A percentile compares a stretch with the other conserved stretches of the same genome.
phyloP scores from a whole-genome alignment of 1,284 basidiomycete genomes.

The Stereum hirsutum region DNA sequence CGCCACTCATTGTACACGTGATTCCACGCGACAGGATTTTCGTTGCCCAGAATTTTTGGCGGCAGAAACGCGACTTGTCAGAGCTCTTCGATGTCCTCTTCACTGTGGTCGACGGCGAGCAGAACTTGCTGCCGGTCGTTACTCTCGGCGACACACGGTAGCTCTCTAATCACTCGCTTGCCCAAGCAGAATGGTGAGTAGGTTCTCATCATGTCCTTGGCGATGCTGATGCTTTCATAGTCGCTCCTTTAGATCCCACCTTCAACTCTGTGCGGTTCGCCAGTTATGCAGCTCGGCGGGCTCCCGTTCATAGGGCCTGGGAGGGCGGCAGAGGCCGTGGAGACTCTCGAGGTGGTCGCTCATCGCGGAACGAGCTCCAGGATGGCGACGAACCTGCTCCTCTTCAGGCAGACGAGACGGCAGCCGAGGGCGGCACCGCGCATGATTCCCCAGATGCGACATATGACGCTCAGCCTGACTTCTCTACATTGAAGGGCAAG shows the following conservation, averaged over 20 bases:
- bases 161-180: background rate
- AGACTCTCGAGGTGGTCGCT: background rate
- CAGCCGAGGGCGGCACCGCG: no score
- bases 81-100: no score
- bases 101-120: slow-evolving; percentile 3
- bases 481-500: slow-evolving; percentile 31
- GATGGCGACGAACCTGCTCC: background rate
- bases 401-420: background rate
- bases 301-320: slow-evolving; percentile 5
- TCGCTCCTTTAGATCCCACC: background rate
- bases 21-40: no score
- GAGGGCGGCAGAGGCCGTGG: background rate
- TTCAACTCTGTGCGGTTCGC: no score
- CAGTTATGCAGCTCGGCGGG: slow-evolving; percentile 6
- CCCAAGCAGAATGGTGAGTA: background rate
- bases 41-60: no score
- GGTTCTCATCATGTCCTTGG: background rate
- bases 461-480: slow-evolving; percentile 19
- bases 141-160: slow-evolving; percentile 1
- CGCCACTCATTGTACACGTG: no score
- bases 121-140: slow-evolving; percentile 3
- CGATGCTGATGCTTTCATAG: background rate
- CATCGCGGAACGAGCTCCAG: background rate
- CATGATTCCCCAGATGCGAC: no score
- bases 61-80: no score